Evolutionary conservation across 2,329 filamentous ascomycete genomes (phyloP).

Genomic region (Pyricularia grisea): DNA sequence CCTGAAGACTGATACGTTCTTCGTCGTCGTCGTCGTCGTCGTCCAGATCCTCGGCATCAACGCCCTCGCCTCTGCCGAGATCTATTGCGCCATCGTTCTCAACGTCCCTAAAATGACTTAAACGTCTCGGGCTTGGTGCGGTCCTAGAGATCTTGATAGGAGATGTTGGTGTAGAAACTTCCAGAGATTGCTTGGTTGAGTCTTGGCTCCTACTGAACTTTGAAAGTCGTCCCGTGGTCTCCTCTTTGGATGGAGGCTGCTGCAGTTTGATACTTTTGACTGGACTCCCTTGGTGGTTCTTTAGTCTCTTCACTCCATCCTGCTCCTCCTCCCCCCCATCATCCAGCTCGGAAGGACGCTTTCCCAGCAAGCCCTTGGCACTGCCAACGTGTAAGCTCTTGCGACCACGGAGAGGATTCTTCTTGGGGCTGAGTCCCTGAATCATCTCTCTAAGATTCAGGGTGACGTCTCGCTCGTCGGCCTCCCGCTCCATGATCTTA

Average conservation of each 20-base stretch:
- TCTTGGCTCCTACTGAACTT: slow-evolving; percentile 20
- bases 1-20: slow-evolving; percentile 70
- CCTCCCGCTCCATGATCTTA: slow-evolving; percentile 44
- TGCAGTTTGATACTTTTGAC: slow-evolving; percentile 67
- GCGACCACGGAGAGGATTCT: slow-evolving; percentile 53
- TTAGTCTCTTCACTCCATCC: slow-evolving; percentile 59
- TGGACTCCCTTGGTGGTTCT: slow-evolving; percentile 62
- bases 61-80: not conserved
- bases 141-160: slow-evolving; percentile 31
- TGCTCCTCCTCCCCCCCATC: slow-evolving; percentile 49
- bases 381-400: slow-evolving; percentile 73
- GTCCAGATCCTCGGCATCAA: slow-evolving; percentile 25
- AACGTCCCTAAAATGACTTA: slow-evolving; percentile 45
- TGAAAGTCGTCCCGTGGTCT: slow-evolving; percentile 48
- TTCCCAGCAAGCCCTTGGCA: slow-evolving; percentile 63
- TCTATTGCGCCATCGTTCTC: slow-evolving; percentile 26
- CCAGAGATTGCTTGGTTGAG: slow-evolving; percentile 12
- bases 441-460: slow-evolving; percentile 69
- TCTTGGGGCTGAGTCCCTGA: slow-evolving; percentile 66
- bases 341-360: slow-evolving; percentile 64
- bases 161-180: slow-evolving; percentile 35
- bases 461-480: slow-evolving; percentile 51
- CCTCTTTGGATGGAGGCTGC: slow-evolving; percentile 57
- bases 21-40: slow-evolving; percentile 34
- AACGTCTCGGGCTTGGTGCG: slow-evolving; percentile 46